phyloP scores from a whole-genome alignment of 371 early-diverging fungal genomes.

The Mortierella sp. region DNA sequence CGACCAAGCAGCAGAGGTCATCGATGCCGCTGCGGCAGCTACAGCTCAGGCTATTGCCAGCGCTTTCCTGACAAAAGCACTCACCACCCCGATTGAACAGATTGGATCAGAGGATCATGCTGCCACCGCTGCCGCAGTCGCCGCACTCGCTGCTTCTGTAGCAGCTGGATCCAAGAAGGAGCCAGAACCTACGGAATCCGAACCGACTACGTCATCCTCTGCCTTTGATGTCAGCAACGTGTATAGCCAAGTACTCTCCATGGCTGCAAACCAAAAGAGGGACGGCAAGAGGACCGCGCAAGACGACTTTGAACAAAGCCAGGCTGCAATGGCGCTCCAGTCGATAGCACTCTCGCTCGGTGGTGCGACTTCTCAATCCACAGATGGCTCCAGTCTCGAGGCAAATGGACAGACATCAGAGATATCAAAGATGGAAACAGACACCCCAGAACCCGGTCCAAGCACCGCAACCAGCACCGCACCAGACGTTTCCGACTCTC shows the following conservation, averaged over 20 bases:
- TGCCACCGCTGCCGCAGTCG: constrained; percentile 39
- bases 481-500: constrained; percentile 27
- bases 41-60: constrained; percentile 23
- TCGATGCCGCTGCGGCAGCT: constrained; percentile 13
- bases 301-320: constrained; percentile 39
- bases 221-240: constrained; percentile 36
- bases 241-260: constrained; percentile 34
- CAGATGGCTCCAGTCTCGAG: constrained; percentile 1
- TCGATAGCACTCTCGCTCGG: constrained; percentile 40
- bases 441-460: not conserved
- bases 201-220: constrained; percentile 3
- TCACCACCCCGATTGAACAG: constrained; percentile 44
- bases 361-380: constrained; percentile 4
- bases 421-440: not conserved
- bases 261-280: constrained; percentile 23
- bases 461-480: constrained; percentile 5
- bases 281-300: constrained; percentile 30
- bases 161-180: constrained; percentile 9
- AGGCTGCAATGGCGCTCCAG: constrained; percentile 46
- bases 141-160: constrained; percentile 36
- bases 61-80: constrained; percentile 39
- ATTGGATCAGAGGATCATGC: constrained; percentile 21
- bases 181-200: constrained; percentile 4
- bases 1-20: not conserved
- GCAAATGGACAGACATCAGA: constrained; percentile 9